These are phyloP conservation scores for Populus ilicifolia DNA, from an alignment of 345 rosid genomes.

Conservation along the genomic window DNA sequence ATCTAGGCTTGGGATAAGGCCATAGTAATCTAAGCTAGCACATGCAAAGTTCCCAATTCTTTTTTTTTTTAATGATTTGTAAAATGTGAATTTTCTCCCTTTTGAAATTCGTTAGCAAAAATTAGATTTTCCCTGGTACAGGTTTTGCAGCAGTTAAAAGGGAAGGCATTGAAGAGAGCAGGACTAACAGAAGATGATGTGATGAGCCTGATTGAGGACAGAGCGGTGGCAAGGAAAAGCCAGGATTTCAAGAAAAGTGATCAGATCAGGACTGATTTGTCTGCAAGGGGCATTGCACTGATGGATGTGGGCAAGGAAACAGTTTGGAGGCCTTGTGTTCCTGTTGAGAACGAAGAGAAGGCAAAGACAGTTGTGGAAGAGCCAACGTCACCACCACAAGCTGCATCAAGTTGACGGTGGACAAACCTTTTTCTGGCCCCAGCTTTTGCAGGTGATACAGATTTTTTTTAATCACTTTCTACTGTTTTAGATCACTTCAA, in stretches of 20 bases:
- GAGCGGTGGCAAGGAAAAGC: slow-evolving; percentile 52
- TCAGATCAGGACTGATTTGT: slow-evolving; percentile 62
- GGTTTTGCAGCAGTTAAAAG: slow-evolving; percentile 59
- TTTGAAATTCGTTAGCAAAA: background rate
- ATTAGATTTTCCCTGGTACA: slow-evolving; percentile 9
- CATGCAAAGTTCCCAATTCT: background rate
- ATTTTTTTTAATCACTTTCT: too few relatives aligned
- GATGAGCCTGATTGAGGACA: slow-evolving; percentile 45
- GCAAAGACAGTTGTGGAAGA: background rate
- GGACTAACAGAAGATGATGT: slow-evolving; percentile 56
- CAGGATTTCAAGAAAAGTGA: slow-evolving; percentile 69
- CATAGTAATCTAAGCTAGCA: background rate
- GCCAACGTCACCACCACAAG: background rate
- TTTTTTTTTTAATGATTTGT: background rate
- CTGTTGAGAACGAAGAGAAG: slow-evolving; percentile 18
- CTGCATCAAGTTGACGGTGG: slow-evolving; percentile 5
- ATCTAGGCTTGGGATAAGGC: background rate
- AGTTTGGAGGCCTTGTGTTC: slow-evolving; percentile 77
- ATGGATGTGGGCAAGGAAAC: slow-evolving; percentile 82
- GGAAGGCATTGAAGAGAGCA: slow-evolving; percentile 65
- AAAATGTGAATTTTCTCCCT: background rate
- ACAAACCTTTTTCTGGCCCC: background rate
- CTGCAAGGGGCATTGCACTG: slow-evolving; percentile 62
- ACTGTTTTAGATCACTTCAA: background rate
- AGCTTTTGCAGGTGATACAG: too few relatives aligned